Conservation (phyloP, 768 basidiomycete genomes). For the Mrakia blollopis region DNA sequence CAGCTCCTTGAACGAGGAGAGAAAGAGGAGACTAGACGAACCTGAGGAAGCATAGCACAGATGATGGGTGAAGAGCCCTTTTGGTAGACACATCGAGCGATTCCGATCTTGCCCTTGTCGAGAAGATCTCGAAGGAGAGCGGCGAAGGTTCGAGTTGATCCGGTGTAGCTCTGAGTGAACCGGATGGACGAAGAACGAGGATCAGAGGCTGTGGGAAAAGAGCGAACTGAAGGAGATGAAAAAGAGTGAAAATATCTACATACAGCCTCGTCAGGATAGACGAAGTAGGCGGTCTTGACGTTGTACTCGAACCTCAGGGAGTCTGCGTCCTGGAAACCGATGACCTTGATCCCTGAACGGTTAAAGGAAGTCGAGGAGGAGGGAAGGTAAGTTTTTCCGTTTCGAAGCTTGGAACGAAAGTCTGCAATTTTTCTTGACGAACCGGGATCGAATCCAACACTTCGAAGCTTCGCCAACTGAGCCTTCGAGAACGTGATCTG, state of each 20-base stretch:
- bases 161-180: conserved; percentile 62
- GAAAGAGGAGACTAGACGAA: conserved; percentile 38
- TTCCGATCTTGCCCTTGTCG: conserved; percentile 71
- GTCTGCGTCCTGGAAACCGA: conserved; percentile 77
- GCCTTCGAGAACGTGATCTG: conserved; percentile 22
- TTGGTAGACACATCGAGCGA: conserved; percentile 66
- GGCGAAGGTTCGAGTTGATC: conserved; percentile 85
- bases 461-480: not conserved
- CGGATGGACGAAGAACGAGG: not conserved
- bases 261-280: conserved; percentile 88
- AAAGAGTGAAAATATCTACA: conserved; percentile 34
- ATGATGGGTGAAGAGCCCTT: conserved; percentile 71
- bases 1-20: not conserved
- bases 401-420: too few relatives aligned
- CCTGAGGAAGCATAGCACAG: conserved; percentile 83
- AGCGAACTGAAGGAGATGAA: not conserved
- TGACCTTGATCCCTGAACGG: conserved; percentile 75
- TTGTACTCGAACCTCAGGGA: conserved; percentile 81
- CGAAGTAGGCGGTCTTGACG: conserved; percentile 81
- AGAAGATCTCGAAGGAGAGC: conserved; percentile 78
- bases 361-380: too few relatives aligned
- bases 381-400: too few relatives aligned
- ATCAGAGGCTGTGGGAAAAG: not conserved
- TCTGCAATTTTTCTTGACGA: too few relatives aligned
- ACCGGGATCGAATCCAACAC: conserved; percentile 19